phyloP scores from a whole-genome alignment of 768 basidiomycete species.

The Lactarius trivialis region DNA sequence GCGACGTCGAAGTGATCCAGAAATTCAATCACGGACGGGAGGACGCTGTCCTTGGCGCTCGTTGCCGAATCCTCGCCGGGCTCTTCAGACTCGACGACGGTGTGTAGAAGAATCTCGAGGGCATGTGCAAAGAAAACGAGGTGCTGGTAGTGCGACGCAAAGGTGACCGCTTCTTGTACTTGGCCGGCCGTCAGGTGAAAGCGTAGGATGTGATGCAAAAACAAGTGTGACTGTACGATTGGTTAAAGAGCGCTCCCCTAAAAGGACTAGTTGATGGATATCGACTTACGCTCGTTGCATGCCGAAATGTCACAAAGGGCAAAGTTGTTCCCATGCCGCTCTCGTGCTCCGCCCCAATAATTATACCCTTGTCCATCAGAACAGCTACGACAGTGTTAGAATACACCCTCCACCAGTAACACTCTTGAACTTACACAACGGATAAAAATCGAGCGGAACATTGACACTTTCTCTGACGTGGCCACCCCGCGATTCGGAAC shows the following conservation, averaged over 20 bases:
- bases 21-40: conserved; percentile 77
- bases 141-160: conserved; percentile 80
- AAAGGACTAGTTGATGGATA: conserved; percentile 1
- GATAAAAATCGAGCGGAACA: conserved; percentile 91
- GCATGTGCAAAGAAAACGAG: conserved; percentile 92
- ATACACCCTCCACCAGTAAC: conserved; percentile 13
- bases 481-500: conserved; percentile 33
- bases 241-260: neutral
- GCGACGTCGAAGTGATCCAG: conserved; percentile 90
- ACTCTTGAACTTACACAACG: conserved; percentile 60
- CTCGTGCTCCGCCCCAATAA: conserved; percentile 93
- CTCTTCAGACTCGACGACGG: conserved; percentile 82
- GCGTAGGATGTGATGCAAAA: conserved; percentile 84
- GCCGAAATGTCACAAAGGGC: conserved; percentile 86
- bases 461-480: conserved; percentile 90
- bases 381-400: conserved; percentile 53
- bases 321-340: conserved; percentile 65
- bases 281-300: conserved; percentile 74
- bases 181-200: conserved; percentile 65
- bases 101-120: conserved; percentile 90
- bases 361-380: conserved; percentile 98
- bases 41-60: conserved; percentile 28
- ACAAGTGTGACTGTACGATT: conserved; percentile 71
- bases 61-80: conserved; percentile 22
- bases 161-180: conserved; percentile 70